phyloP scores from a whole-genome alignment of 768 basidiomycete genomes.

The Panellus pusillus region DNA sequence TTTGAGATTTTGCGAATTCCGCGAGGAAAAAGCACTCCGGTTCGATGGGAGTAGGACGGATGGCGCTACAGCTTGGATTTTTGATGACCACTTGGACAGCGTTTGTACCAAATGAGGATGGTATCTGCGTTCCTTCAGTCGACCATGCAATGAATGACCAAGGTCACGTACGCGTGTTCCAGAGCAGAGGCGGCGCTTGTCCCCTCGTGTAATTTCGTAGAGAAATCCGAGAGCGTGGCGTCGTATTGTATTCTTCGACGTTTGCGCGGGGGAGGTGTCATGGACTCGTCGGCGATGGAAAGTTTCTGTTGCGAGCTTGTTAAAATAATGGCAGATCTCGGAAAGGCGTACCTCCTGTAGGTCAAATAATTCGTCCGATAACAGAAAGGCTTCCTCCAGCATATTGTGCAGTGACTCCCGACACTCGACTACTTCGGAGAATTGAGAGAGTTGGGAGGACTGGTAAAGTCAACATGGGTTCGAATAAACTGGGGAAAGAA shows the following conservation, averaged over 20 bases:
- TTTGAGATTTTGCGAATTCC: slow-evolving; percentile 54
- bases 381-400: slow-evolving; percentile 56
- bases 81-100: slow-evolving; percentile 91
- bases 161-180: slow-evolving; percentile 50
- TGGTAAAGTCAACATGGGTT: slow-evolving; percentile 20
- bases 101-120: slow-evolving; percentile 77
- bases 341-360: slow-evolving; percentile 60
- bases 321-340: not conserved
- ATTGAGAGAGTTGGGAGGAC: slow-evolving; percentile 39
- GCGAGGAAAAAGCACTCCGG: slow-evolving; percentile 64
- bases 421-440: slow-evolving; percentile 38
- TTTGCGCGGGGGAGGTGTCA: slow-evolving; percentile 55
- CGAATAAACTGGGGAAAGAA: not conserved
- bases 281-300: slow-evolving; percentile 46
- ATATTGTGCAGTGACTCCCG: slow-evolving; percentile 49
- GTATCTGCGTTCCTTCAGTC: slow-evolving; percentile 35
- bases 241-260: slow-evolving; percentile 45
- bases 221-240: slow-evolving; percentile 31
- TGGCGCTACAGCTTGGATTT: slow-evolving; percentile 90
- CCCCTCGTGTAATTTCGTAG: slow-evolving; percentile 42
- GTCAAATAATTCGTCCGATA: slow-evolving; percentile 68
- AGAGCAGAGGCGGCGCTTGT: slow-evolving; percentile 42
- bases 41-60: slow-evolving; percentile 70
- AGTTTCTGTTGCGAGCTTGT: slow-evolving; percentile 36
- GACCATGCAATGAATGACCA: not conserved